A percentile compares a stretch with the other conserved stretches of the same genome.
These are phyloP conservation scores for Lophiostoma macrostomum DNA, from an alignment of 495 filamentous ascomycete genomes.

Conservation along the genomic window DNA sequence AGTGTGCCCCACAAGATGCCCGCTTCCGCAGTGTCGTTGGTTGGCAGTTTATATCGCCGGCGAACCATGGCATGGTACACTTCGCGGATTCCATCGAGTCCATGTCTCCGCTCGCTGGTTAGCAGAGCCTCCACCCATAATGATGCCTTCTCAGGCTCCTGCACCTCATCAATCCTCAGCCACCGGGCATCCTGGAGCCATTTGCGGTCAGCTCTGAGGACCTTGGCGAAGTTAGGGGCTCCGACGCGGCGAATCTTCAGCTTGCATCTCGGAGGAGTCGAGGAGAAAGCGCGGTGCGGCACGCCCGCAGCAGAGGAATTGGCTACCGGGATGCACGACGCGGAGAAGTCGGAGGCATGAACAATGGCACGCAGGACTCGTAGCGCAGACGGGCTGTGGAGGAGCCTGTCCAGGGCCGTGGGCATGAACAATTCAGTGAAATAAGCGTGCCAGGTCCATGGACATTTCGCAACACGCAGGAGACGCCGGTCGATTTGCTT, in stretches of 20 bases:
- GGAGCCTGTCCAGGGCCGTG: conserved; percentile 34
- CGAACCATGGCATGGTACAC: conserved; percentile 63
- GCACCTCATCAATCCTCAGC: conserved; percentile 55
- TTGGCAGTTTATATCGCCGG: conserved; percentile 50
- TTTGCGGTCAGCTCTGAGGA: too few species aligned
- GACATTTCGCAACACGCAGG: neutral
- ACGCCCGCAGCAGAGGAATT: conserved; percentile 7
- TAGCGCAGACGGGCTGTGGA: conserved; percentile 34
- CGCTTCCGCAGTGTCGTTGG: conserved; percentile 44
- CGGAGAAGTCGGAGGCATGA: conserved; percentile 4
- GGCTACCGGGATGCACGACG: conserved; percentile 1
- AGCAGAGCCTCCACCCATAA: conserved; percentile 66
- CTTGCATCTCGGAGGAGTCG: neutral
- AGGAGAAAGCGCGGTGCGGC: conserved; percentile 4
- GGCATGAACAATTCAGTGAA: conserved; percentile 22
- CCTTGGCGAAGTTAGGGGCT: too few species aligned
- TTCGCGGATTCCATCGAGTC: conserved; percentile 53
- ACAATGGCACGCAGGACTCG: conserved; percentile 27
- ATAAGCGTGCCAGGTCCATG: conserved; percentile 13
- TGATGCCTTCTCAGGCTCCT: conserved; percentile 50
- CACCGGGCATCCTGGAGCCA: too few species aligned
- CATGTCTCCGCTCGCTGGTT: conserved; percentile 59
- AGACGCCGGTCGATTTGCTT: neutral
- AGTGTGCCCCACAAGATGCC: conserved; percentile 58
- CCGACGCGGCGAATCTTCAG: neutral